Evolutionary conservation across 306 rosid genomes (phyloP).

Genomic region (Inga laurina): DNA sequence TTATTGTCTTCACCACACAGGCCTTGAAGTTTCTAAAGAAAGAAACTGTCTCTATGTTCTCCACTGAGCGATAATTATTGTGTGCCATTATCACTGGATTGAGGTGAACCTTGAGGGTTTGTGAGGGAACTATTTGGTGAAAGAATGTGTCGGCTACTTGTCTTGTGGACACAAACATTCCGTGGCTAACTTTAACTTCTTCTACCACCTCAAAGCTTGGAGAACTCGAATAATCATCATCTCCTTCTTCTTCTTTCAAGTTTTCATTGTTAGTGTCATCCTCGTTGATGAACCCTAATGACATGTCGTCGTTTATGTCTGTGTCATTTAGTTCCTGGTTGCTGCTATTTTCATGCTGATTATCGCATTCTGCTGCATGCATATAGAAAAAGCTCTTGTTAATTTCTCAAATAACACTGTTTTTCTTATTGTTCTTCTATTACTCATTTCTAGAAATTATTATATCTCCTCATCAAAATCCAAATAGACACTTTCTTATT

Average conservation of each 20-base stretch:
- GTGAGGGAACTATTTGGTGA: slow-evolving; percentile 84
- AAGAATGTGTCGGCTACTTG: slow-evolving; percentile 86
- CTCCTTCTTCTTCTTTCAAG: slow-evolving; percentile 46
- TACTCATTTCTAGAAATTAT: neutral
- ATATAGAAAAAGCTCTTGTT: neutral
- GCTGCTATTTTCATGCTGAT: slow-evolving; percentile 32
- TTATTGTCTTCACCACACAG: slow-evolving; percentile 33
- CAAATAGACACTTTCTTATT: neutral
- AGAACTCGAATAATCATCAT: slow-evolving; percentile 53
- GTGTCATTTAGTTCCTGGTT: slow-evolving; percentile 45
- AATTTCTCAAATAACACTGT: neutral
- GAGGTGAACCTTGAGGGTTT: slow-evolving; percentile 75
- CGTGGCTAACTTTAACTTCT: slow-evolving; percentile 76
- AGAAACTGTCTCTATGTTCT: slow-evolving; percentile 25
- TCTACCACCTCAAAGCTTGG: slow-evolving; percentile 82
- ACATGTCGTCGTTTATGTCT: slow-evolving; percentile 53
- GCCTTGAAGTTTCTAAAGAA: slow-evolving; percentile 36
- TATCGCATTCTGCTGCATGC: slow-evolving; percentile 37
- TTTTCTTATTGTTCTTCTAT: no score
- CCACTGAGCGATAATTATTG: slow-evolving; percentile 27
- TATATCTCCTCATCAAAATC: neutral
- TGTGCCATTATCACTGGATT: slow-evolving; percentile 43
- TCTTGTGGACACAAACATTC: slow-evolving; percentile 76
- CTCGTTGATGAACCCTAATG: slow-evolving; percentile 70
- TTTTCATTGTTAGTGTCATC: slow-evolving; percentile 48